These are phyloP conservation scores for Tricladium varicosporioides DNA, from an alignment of 2,329 filamentous ascomycete genomes.

Conservation along the genomic window DNA sequence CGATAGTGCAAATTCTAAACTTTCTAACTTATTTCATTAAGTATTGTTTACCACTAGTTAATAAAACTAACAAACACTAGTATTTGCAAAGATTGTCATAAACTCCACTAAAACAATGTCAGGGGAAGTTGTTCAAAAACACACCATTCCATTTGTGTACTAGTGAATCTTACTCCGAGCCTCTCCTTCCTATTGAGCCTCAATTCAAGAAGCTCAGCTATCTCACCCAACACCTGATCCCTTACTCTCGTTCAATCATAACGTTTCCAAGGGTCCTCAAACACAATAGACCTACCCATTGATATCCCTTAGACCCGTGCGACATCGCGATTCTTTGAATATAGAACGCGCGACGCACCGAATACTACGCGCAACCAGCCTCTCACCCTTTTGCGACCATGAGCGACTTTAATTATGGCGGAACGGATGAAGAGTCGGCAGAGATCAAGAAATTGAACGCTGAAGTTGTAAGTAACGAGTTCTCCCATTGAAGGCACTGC, in stretches of 20 bases:
- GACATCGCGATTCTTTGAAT: background rate
- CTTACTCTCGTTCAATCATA: background rate
- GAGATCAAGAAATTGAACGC: slow-evolving; percentile 76
- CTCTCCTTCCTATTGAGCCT: background rate
- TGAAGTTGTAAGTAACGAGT: slow-evolving; percentile 66
- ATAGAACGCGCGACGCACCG: background rate
- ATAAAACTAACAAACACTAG: too few species aligned
- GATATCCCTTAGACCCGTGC: background rate
- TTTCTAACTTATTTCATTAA: too few species aligned
- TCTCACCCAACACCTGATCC: background rate
- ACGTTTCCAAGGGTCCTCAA: background rate
- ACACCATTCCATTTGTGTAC: too few species aligned
- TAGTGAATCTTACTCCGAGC: background rate
- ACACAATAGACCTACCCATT: background rate
- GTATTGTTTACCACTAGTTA: too few species aligned
- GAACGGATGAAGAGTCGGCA: slow-evolving; percentile 75
- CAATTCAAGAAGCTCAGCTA: background rate
- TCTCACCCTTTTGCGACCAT: slow-evolving; percentile 42
- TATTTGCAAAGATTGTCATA: too few species aligned
- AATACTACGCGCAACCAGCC: background rate
- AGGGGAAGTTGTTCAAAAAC: too few species aligned
- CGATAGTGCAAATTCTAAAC: too few species aligned
- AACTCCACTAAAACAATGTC: too few species aligned
- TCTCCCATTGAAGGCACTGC: slow-evolving; percentile 1
- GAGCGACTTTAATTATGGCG: slow-evolving; percentile 72